phyloP scores from a whole-genome alignment of 139 green algal genomes.

The Chlamydomonas incerta region DNA sequence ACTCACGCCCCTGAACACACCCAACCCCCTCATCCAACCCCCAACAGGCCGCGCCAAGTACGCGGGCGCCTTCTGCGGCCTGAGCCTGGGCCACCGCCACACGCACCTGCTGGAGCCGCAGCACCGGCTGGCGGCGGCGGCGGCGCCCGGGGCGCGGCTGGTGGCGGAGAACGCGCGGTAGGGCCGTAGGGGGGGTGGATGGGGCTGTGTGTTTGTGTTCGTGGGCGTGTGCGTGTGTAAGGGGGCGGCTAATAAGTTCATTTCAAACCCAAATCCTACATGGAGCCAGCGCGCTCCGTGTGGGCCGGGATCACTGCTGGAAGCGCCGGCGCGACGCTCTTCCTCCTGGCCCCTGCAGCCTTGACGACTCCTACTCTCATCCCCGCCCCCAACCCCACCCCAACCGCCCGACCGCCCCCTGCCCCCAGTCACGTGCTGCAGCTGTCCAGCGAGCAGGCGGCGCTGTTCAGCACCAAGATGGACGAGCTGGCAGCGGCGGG shows the following conservation, averaged over 20 bases:
- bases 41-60: constrained; percentile 43
- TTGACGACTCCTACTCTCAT: not conserved
- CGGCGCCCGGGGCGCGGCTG: constrained; percentile 45
- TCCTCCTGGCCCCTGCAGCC: no score
- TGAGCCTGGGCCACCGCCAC: constrained; percentile 65
- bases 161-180: constrained; percentile 60
- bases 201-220: not conserved
- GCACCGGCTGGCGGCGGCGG: constrained; percentile 39
- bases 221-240: no score
- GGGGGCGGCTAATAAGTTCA: no score
- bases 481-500: constrained; percentile 45
- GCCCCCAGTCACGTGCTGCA: constrained; percentile 63
- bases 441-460: constrained; percentile 61
- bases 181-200: not conserved
- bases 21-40: not conserved
- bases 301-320: no score
- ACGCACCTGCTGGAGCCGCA: constrained; percentile 59
- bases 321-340: no score
- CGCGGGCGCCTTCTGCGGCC: constrained; percentile 48
- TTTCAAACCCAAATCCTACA: no score
- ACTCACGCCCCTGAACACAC: no score
- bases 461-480: constrained; percentile 42
- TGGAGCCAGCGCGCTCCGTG: no score
- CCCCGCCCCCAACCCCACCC: not conserved
- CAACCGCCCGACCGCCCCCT: not conserved